Conservation (phyloP, 2,329 filamentous ascomycete genomes). For the Colletotrichum simmondsii region DNA sequence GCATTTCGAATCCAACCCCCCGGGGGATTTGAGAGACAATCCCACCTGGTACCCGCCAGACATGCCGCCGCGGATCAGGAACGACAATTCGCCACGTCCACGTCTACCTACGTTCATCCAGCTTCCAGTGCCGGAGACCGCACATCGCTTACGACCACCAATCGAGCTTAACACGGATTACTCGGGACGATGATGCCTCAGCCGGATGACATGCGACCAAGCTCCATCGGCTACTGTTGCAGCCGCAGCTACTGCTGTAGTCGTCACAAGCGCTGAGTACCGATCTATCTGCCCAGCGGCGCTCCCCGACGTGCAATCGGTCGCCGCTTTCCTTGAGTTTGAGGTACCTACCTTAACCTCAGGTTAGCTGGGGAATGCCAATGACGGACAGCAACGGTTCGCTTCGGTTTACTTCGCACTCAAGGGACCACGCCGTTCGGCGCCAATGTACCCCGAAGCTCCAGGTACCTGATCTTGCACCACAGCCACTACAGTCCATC, state of each 20-base stretch:
- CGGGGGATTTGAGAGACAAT: not conserved
- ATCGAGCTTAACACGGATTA: not conserved
- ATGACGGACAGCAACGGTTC: constrained; percentile 30
- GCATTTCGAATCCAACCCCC: not conserved
- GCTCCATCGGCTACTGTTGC: not conserved
- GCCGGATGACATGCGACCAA: constrained; percentile 3
- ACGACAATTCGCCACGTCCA: not conserved
- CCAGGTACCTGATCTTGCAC: constrained; percentile 3
- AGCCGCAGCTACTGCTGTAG: not conserved
- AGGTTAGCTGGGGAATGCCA: constrained; percentile 22
- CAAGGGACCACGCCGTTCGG: constrained; percentile 3
- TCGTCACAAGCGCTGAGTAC: not conserved
- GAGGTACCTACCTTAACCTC: constrained; percentile 3
- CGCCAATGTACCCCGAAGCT: constrained; percentile 7
- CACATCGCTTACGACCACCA: not conserved
- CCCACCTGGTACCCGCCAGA: not conserved
- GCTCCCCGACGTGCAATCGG: not conserved
- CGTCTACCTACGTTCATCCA: not conserved
- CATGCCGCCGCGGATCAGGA: constrained; percentile 4
- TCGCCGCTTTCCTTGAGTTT: constrained; percentile 3
- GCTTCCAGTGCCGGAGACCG: not conserved
- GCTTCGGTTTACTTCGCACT: constrained; percentile 29
- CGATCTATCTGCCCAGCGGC: not conserved
- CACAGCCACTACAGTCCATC: not conserved
- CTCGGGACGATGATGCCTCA: not conserved